Evolutionary conservation across 2,329 filamentous ascomycete genomes (phyloP), one percentile per base, ranked within the genome.

Genomic region (Apiospora koreana): DNA sequence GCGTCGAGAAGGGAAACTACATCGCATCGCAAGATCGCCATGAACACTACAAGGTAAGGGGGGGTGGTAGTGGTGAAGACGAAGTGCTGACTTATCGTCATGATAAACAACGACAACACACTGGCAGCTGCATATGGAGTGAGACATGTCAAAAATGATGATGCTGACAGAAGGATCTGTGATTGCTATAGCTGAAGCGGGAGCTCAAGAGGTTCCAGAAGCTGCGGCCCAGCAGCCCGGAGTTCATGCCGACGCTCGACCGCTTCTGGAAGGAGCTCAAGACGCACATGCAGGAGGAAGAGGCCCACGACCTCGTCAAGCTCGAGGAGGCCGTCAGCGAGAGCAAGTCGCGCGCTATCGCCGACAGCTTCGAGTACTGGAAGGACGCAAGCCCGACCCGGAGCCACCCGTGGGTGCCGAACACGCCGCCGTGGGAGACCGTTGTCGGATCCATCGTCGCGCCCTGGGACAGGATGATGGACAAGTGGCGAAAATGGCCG

Each of bases 351-450:
- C 76, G 80, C 54, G 68, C 73, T 1, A 72, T 86, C 4, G 79
- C 81, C 6, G 76, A 75, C 2, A 80, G 76, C 12, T 86, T 86
- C 70, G 77, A 76, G 42, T 79, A 82, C 25, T 86, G 83, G 3
- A 87, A 87, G 75, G 77, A 78, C 62, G 83, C 86, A 70, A 81
- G 82, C 3, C 85, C 85, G 2, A 82, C 82, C 4, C 80, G 83
- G 35, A 80, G 80, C 35, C 84, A 86, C 73, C 83, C 84, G n/a
- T 76, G 75, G 65, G 78, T 81, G 1, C 84, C 85, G 2, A 81
- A 85, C 71, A 83, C 82, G 68, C 84, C 84, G 0, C 83, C 82
- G 0, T 87, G 86, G 71, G 86, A 87, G 79, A 46, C 65, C 25
- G 25, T 67, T 25, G 25, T 67, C 12, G 65, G 65, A 16, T 35